Evolutionary conservation across 2,329 filamentous ascomycete species (phyloP).

Genomic region (Thielaviopsis musarum): DNA sequence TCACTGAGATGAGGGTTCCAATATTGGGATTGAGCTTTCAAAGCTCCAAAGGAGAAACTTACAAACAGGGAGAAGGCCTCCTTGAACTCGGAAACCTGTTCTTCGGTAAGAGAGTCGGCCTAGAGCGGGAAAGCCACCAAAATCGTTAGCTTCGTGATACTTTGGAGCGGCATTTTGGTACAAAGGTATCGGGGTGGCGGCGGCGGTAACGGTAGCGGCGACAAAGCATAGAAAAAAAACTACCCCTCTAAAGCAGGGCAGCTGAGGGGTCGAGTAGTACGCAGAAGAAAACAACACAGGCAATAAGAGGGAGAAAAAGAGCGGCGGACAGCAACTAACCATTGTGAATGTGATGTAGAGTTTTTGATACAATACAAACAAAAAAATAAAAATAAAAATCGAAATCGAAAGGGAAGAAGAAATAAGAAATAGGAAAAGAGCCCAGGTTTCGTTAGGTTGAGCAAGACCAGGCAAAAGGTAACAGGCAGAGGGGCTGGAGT

Average conservation of each 20-base stretch:
- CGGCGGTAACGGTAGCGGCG: not conserved
- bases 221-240: not conserved
- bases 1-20: not conserved
- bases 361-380: not conserved
- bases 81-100: conserved; percentile 99
- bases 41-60: conserved; percentile 28
- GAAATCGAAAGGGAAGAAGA: not conserved
- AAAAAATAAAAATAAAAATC: not conserved
- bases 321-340: not conserved
- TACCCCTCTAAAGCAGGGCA: not conserved
- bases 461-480: not conserved
- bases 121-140: conserved; percentile 23
- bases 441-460: conserved; percentile 7
- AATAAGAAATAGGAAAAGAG: not conserved
- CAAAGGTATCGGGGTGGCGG: not conserved
- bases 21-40: too few relatives aligned
- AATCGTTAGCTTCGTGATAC: not conserved
- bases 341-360: not conserved
- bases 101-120: conserved; percentile 97
- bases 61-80: conserved; percentile 99
- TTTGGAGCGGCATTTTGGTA: conserved; percentile 3
- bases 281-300: not conserved
- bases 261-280: not conserved
- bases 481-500: not conserved
- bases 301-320: not conserved